Base-by-base conservation (phyloP, 2,329 filamentous ascomycete genomes). In the Neopestalotiopsis rosae region DNA sequence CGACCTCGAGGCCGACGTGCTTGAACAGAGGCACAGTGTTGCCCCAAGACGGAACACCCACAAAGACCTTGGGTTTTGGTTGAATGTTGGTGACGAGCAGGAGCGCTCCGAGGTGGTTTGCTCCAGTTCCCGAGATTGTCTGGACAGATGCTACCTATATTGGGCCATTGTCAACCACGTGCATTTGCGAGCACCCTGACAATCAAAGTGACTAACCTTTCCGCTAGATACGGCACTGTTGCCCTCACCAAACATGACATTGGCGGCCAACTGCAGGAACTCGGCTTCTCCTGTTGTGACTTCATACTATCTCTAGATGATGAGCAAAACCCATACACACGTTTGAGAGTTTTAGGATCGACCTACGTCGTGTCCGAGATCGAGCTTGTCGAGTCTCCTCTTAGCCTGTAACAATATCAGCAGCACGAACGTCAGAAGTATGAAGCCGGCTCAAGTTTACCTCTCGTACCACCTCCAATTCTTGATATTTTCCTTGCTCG, bases 61-160 rank as follows among this genome's bases (percentile, higher is more conserved):
- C 67, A 62, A 79, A 81, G 5, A 79, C 77, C 24, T 32, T 42
- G 24, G 45, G 45, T 2, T 24, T 49, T 12, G 20, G 20, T 38
- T 45, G 24, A 13, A 52, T 52, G 24, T 24, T 30, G 14, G n/a
- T 24, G 20, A n/a, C 42, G 2, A 80, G 66, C 20, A 81, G 74
- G 13, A 78, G 64, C 7, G 77, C 77, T 20, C 74, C 80, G n/a
- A 81, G 72, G 65, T 81, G 79, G 45, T 77, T 76, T 5, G 80
- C 77, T 2, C 80, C 80, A 0, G 80, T 81, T 6, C 80, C 79
- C 0, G 79, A 81, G 40, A 82, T 79, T 9, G 79, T 79, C 70
- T 82, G 80, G 0, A 79, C 78, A 1, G 79, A 80, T 14, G 79
- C 77, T 34, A 80, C 69, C 74, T 78, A 64, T 17, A 0, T 67